Evolutionary conservation across 192 early-diverging fungal species (phyloP).

Genomic region (Phycomyces blakesleeanus): DNA sequence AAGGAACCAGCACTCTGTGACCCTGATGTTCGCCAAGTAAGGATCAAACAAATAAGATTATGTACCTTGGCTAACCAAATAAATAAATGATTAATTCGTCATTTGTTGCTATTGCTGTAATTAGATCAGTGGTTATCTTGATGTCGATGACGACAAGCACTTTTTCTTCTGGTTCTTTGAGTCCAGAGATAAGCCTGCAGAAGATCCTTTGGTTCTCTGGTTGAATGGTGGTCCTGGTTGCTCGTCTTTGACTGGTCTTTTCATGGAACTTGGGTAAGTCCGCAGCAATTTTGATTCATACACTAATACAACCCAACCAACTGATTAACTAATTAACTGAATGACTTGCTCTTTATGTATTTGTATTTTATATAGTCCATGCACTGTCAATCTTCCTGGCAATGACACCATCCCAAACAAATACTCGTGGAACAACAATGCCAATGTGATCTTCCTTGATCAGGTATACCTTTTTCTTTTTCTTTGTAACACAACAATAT

Average conservation of each 20-base stretch:
- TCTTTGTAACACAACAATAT: too few species aligned
- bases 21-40: constrained; percentile 79
- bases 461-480: constrained; percentile 48
- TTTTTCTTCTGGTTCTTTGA: constrained; percentile 99
- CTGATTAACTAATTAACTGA: too few species aligned
- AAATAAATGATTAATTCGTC: too few species aligned
- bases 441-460: constrained; percentile 83
- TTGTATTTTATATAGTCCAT: constrained; percentile 56
- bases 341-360: too few species aligned
- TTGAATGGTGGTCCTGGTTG: constrained; percentile 43
- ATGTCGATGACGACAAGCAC: constrained; percentile 66
- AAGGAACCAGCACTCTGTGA: constrained; percentile 84
- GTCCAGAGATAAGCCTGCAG: constrained; percentile 69
- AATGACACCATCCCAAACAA: constrained; percentile 64
- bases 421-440: constrained; percentile 90
- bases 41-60: too few species aligned
- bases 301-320: too few species aligned
- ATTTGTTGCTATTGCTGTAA: too few species aligned
- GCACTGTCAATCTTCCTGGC: constrained; percentile 81
- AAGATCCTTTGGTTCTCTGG: constrained; percentile 53
- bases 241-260: constrained; percentile 38
- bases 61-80: too few species aligned
- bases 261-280: constrained; percentile 40
- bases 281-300: background rate
- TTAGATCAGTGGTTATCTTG: constrained; percentile 77